Conservation (phyloP, 257 asterid genomes). For the Penstemon davidsonii region DNA sequence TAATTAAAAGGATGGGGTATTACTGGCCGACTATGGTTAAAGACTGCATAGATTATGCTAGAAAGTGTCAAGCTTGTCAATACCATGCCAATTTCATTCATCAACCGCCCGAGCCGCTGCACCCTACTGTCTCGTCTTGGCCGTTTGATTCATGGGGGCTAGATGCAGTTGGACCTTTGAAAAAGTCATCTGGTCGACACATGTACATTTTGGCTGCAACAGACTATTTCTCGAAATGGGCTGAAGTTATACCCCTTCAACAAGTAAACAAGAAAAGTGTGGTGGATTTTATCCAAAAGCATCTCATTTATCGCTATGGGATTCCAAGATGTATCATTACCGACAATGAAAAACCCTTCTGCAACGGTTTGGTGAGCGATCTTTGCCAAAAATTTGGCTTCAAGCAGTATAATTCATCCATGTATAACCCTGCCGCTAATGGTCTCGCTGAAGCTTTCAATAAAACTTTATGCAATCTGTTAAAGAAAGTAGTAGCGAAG, state of each 20-base stretch:
- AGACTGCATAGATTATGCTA: not conserved
- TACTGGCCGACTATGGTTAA: not conserved
- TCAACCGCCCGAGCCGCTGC: not conserved
- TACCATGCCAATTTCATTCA: not conserved
- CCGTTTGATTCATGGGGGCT: not conserved
- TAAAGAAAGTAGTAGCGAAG: too few species aligned
- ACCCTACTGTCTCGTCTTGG: not conserved
- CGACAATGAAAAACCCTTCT: not conserved
- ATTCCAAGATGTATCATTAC: too few species aligned
- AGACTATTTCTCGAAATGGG: not conserved
- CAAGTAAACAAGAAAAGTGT: conserved; percentile 7
- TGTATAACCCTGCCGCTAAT: too few species aligned
- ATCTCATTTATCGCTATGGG: too few species aligned
- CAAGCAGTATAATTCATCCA: too few species aligned
- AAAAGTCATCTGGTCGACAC: too few species aligned
- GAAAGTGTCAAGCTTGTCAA: not conserved
- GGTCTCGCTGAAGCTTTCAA: too few species aligned
- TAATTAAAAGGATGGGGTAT: not conserved
- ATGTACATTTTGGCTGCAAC: not conserved
- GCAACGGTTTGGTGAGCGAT: not conserved
- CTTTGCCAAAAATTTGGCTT: not conserved
- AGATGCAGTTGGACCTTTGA: too few species aligned
- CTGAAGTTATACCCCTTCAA: not conserved
- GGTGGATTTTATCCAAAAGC: too few species aligned
- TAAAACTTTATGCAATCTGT: too few species aligned